phyloP scores from a whole-genome alignment of 768 basidiomycete genomes.

The Phylloporus sp. region DNA sequence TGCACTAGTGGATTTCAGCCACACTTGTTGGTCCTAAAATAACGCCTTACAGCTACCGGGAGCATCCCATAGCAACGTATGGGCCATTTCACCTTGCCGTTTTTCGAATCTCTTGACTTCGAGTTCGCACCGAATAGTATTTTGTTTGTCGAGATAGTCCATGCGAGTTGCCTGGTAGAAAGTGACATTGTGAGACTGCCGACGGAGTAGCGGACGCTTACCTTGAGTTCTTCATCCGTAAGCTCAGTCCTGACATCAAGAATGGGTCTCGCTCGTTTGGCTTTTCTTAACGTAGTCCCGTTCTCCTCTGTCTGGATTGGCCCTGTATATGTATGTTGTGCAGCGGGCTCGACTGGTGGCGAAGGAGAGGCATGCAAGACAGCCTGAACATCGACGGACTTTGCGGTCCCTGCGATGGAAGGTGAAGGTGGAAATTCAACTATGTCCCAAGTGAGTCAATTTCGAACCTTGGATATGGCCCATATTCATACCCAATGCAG shows the following conservation, averaged over 20 bases:
- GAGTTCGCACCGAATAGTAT: constrained; percentile 46
- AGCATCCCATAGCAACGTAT: constrained; percentile 63
- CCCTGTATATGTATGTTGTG: background rate
- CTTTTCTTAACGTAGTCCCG: constrained; percentile 31
- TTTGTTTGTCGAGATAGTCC: constrained; percentile 65
- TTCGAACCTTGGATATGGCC: background rate
- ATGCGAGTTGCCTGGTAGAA: constrained; percentile 51
- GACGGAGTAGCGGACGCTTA: constrained; percentile 19
- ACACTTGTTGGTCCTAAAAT: background rate
- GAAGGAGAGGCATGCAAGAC: background rate
- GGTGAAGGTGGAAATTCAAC: constrained; percentile 4
- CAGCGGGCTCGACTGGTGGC: background rate
- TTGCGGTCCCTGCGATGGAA: constrained; percentile 1
- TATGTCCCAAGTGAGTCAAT: background rate
- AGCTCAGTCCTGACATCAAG: constrained; percentile 75
- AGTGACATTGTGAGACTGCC: background rate
- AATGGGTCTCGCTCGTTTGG: constrained; percentile 50
- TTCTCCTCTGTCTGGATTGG: background rate
- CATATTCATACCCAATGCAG: constrained; percentile 8
- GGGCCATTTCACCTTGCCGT: constrained; percentile 47
- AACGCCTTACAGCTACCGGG: constrained; percentile 56
- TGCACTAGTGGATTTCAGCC: constrained; percentile 43
- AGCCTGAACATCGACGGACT: constrained; percentile 5
- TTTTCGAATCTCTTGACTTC: constrained; percentile 54
- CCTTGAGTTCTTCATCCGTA: constrained; percentile 80